Conservation (phyloP, 2,329 filamentous ascomycete genomes). For the Botrytis deweyae region DNA sequence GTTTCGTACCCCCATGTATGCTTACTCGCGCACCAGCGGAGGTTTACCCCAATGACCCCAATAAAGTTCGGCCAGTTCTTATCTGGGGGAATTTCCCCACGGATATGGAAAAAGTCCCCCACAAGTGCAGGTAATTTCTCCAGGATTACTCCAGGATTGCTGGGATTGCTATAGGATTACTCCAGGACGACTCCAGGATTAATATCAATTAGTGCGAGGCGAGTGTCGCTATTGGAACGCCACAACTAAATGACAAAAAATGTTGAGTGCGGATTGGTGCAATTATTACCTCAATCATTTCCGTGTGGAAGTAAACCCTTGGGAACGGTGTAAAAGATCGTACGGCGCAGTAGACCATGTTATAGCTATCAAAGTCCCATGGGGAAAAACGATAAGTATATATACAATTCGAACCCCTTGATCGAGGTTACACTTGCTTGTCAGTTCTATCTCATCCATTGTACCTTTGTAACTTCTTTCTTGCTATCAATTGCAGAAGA, state of each 20-base stretch:
- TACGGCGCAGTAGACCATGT: slow-evolving; percentile 4
- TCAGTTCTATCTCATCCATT: neutral
- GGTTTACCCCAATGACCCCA: slow-evolving; percentile 1
- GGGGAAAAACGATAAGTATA: neutral
- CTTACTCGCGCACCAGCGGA: neutral
- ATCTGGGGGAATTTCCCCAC: slow-evolving; percentile 18
- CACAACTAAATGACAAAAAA: neutral
- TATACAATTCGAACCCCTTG: neutral
- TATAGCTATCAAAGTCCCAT: neutral
- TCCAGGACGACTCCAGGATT: neutral
- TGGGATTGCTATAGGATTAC: neutral
- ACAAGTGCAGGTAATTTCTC: slow-evolving; percentile 13
- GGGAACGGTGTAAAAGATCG: neutral
- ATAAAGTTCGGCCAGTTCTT: neutral
- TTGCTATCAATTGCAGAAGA: neutral
- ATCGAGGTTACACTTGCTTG: neutral
- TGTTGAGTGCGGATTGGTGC: slow-evolving; percentile 10
- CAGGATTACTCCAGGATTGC: slow-evolving; percentile 6
- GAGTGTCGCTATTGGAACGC: slow-evolving; percentile 4
- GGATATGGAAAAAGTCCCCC: neutral
- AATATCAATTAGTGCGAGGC: neutral
- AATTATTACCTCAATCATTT: slow-evolving; percentile 17
- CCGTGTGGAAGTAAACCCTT: slow-evolving; percentile 11
- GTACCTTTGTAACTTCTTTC: neutral
- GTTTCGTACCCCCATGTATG: neutral